Percentiles rank a stretch among this genome's conserved stretches.
These are phyloP conservation scores for Penicillium pancosmium DNA, from an alignment of 495 filamentous ascomycete genomes.

Conservation along the genomic window DNA sequence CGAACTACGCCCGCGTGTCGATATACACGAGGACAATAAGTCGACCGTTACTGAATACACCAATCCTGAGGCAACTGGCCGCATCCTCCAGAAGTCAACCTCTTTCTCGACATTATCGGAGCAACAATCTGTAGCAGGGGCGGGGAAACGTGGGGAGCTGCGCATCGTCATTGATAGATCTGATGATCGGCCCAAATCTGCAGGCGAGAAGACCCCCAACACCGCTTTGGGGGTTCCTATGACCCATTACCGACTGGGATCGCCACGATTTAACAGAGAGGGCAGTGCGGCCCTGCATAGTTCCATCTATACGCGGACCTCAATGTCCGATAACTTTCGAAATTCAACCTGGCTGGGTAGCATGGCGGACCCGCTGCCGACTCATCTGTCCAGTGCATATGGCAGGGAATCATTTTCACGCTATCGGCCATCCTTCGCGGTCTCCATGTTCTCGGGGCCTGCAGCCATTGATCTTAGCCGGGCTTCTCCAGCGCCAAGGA, in stretches of 20 bases:
- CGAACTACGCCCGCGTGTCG: constrained; percentile 43
- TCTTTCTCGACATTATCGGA: constrained; percentile 68
- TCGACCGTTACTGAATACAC: constrained; percentile 30
- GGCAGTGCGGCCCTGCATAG: constrained; percentile 81
- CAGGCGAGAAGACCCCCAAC: constrained; percentile 55
- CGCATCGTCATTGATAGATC: constrained; percentile 85
- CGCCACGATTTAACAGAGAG: constrained; percentile 75
- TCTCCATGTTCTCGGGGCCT: constrained; percentile 52
- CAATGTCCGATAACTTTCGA: constrained; percentile 56
- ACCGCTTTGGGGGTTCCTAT: constrained; percentile 77
- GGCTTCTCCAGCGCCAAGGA: constrained; percentile 32
- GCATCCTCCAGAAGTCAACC: constrained; percentile 54
- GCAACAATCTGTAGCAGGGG: constrained; percentile 37
- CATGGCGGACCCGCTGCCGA: constrained; percentile 26
- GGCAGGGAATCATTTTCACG: constrained; percentile 29
- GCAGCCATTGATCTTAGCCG: constrained; percentile 43
- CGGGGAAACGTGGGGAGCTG: constrained; percentile 59
- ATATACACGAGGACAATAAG: constrained; percentile 30
- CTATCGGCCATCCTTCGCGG: constrained; percentile 39
- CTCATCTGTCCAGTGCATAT: constrained; percentile 23
- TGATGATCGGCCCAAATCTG: constrained; percentile 66
- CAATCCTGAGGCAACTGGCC: constrained; percentile 27
- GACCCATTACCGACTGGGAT: constrained; percentile 83
- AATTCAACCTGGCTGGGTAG: constrained; percentile 47
- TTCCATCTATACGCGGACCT: constrained; percentile 62